Base-by-base conservation (phyloP, 2,329 filamentous ascomycete genomes). In the Penicillium brevicompactum region DNA sequence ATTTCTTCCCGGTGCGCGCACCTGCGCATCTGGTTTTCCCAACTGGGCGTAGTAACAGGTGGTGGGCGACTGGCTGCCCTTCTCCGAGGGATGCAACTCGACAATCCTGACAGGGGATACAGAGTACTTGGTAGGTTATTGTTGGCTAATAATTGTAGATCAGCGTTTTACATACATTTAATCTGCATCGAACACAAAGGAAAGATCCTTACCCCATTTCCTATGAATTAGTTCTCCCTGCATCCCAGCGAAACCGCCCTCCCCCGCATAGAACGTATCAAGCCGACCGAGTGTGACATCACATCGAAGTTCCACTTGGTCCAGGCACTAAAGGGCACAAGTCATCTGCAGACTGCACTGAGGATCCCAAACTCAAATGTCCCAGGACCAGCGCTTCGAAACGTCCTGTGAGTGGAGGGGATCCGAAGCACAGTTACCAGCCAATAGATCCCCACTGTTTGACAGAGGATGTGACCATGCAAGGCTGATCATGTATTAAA, bases 301-400 rank as follows among this genome's bases (percentile, higher is more conserved):
- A 51, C 52, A 51, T 54, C 40, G 43, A 41, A 46, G 32, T 45
- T 34, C 9, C 27, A 6, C 16, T n/a, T 18, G 30, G 34, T 52
- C 45, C 11, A 48, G 31, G 31, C 30, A 27, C 27, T 50, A 44
- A 10, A 18, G 10, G 27, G 16, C 32, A 50, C 32, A 46, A 46
- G 34, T 52, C 51, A 57, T 51, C 37, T 49, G 38, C 49, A 58
- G 60, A 55, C 60, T 62, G 62, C 61, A 63, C 57, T 50, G 51
- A 30, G 32, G 55, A 53, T 55, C 55, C 45, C 27, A n/a, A 58
- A 65, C 51, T 51, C 53, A 58, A 63, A 61, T 18, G 14, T 37
- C 57, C 56, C 57, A 51, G 49, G 53, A 59, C 50, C 45, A 49
- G 46, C 48, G 47, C 47, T 52, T 46, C 38, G 38, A 49, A 48